Conservation (phyloP, 441 rosid species). For the Geranium incanum region DNA sequence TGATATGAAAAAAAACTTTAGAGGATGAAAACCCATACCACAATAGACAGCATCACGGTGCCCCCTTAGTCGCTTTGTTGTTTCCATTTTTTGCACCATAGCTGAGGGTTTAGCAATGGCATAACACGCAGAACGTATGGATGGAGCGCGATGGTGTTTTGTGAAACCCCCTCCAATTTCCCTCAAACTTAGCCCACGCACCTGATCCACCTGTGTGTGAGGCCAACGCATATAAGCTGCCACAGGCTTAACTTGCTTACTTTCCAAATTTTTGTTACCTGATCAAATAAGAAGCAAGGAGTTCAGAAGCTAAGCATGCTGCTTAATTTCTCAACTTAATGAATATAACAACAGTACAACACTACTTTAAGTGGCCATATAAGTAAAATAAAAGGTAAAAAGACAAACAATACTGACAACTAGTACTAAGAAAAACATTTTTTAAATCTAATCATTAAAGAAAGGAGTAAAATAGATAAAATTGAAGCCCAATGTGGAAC, state of each 20-base stretch:
- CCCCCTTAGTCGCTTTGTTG: conserved; percentile 80
- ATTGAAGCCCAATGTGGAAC: not conserved
- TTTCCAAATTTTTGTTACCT: conserved; percentile 40
- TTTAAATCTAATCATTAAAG: not conserved
- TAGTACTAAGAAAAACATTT: not conserved
- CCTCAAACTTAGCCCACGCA: conserved; percentile 80
- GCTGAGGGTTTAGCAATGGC: conserved; percentile 86
- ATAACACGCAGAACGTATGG: conserved; percentile 85
- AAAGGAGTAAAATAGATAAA: not conserved
- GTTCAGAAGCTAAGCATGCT: not conserved
- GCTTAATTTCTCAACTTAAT: not conserved
- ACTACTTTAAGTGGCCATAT: not conserved
- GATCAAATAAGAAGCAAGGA: conserved; percentile 24
- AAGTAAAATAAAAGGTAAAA: not conserved
- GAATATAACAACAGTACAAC: not conserved
- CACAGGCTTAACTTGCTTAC: conserved; percentile 39
- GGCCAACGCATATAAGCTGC: conserved; percentile 90
- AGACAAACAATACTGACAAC: not conserved
- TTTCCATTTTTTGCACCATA: conserved; percentile 95
- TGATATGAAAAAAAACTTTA: conserved; percentile 15
- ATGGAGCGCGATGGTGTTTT: conserved; percentile 94
- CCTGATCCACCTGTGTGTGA: conserved; percentile 85
- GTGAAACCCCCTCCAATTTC: conserved; percentile 99
- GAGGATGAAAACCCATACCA: conserved; percentile 48
- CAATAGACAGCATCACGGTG: conserved; percentile 98